Percentiles rank a stretch among this genome's conserved stretches.
These are phyloP conservation scores for Blastomyces gilchristii DNA, from an alignment of 2,329 filamentous ascomycete species.

Conservation along the genomic window DNA sequence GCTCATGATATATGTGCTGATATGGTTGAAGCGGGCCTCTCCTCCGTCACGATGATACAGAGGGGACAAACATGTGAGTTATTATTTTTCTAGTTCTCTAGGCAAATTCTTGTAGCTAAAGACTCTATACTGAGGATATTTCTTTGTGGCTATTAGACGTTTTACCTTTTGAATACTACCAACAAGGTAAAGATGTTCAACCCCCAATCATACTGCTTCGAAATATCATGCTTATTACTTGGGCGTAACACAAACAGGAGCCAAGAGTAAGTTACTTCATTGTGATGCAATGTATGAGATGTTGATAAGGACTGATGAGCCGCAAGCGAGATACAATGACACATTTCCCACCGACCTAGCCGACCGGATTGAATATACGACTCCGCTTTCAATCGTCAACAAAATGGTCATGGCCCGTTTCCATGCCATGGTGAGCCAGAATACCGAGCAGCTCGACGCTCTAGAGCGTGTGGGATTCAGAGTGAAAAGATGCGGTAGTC, in stretches of 20 bases:
- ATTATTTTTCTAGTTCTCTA: neutral
- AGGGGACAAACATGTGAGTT: slow-evolving; percentile 32
- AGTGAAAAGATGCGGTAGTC: slow-evolving; percentile 30
- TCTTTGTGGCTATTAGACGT: slow-evolving; percentile 11
- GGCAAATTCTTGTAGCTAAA: neutral
- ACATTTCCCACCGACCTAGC: slow-evolving; percentile 16
- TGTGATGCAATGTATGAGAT: neutral
- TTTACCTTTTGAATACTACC: slow-evolving; percentile 16
- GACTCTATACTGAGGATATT: neutral
- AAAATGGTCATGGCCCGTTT: slow-evolving; percentile 25
- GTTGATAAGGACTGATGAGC: neutral
- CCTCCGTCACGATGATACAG: slow-evolving; percentile 40
- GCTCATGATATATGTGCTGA: slow-evolving; percentile 41
- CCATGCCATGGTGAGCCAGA: slow-evolving; percentile 21
- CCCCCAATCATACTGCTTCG: neutral
- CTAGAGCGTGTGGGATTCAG: slow-evolving; percentile 36
- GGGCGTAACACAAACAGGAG: neutral
- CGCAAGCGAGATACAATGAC: slow-evolving; percentile 17
- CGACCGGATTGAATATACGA: slow-evolving; percentile 18
- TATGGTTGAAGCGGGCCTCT: slow-evolving; percentile 34
- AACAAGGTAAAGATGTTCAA: neutral
- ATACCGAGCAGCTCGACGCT: slow-evolving; percentile 32
- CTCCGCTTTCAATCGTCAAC: slow-evolving; percentile 21
- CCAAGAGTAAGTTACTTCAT: slow-evolving; percentile 12
- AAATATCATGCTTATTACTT: neutral